These are phyloP conservation scores for Calonectria henricotiae DNA, from an alignment of 2,329 filamentous ascomycete genomes.

Conservation along the genomic window DNA sequence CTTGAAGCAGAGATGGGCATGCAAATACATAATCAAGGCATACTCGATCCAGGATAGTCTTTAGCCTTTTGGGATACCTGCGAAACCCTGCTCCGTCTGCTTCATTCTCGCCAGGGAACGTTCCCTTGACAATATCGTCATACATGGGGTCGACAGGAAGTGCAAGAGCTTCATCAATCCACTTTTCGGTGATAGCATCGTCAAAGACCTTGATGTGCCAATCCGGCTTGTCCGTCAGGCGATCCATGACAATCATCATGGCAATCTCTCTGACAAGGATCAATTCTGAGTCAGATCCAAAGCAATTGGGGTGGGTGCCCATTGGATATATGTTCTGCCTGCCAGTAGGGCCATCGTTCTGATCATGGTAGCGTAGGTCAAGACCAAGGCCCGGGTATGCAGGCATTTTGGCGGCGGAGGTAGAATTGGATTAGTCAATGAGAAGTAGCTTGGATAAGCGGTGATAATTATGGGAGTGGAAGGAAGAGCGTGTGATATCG, in stretches of 20 bases:
- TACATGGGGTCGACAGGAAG: constrained; percentile 30
- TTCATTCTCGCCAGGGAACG: neutral
- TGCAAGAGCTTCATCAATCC: constrained; percentile 40
- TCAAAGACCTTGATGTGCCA: constrained; percentile 56
- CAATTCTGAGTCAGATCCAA: constrained; percentile 24
- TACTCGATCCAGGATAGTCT: constrained; percentile 33
- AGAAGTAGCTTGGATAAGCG: no score
- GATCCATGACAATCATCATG: constrained; percentile 57
- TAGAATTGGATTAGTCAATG: neutral
- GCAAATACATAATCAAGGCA: constrained; percentile 41
- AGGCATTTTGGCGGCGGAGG: constrained; percentile 10
- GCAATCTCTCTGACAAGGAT: constrained; percentile 54
- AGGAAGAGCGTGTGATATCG: no score
- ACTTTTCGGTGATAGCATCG: constrained; percentile 47
- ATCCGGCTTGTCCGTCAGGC: constrained; percentile 58
- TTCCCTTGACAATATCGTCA: constrained; percentile 29
- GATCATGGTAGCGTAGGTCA: constrained; percentile 22
- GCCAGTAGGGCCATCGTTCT: neutral
- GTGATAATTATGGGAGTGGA: neutral
- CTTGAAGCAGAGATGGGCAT: neutral
- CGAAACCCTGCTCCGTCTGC: neutral
- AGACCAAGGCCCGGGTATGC: constrained; percentile 26
- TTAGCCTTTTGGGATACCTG: constrained; percentile 20
- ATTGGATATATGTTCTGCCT: neutral
- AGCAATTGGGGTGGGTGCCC: constrained; percentile 24